Evolutionary conservation across 352 stramenopile species (phyloP).

Genomic region (Globisporangium nodosum): DNA sequence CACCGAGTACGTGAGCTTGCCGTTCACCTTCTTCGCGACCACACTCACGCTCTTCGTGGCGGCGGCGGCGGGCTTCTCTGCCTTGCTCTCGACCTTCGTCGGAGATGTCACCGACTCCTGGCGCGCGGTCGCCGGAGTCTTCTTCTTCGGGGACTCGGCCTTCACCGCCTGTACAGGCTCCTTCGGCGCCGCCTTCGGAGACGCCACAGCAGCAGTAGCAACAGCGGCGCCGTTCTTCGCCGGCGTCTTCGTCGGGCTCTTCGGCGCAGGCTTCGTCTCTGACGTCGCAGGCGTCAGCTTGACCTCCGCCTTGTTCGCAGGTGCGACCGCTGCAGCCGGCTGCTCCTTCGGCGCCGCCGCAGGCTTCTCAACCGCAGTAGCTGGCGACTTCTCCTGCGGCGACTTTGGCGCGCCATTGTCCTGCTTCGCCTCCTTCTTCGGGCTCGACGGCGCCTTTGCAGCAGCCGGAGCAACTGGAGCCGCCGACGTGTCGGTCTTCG

Average conservation of each 20-base stretch:
- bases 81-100: conserved; percentile 10
- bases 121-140: conserved; percentile 1
- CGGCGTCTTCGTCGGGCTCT: conserved; percentile 7
- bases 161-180: conserved; percentile 5
- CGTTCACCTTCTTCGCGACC: conserved; percentile 24
- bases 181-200: conserved; percentile 5
- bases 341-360: conserved; percentile 5
- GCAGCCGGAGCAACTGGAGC: conserved; percentile 4
- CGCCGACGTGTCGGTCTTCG: not conserved
- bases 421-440: conserved; percentile 13
- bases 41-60: conserved; percentile 18
- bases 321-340: not conserved
- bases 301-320: conserved; percentile 7
- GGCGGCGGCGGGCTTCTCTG: not conserved
- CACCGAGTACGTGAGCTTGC: conserved; percentile 54
- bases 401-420: conserved; percentile 15
- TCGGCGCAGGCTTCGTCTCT: conserved; percentile 11
- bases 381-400: conserved; percentile 14
- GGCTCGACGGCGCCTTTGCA: conserved; percentile 9
- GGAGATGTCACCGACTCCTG: conserved; percentile 5
- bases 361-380: not conserved
- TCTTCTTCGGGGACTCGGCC: conserved; percentile 16
- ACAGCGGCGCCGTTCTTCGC: conserved; percentile 7
- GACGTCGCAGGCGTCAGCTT: conserved; percentile 1
- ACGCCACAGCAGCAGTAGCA: not conserved